Evolutionary conservation across 2,329 filamentous ascomycete species (phyloP).

Genomic region (Thermoascus crustaceus): DNA sequence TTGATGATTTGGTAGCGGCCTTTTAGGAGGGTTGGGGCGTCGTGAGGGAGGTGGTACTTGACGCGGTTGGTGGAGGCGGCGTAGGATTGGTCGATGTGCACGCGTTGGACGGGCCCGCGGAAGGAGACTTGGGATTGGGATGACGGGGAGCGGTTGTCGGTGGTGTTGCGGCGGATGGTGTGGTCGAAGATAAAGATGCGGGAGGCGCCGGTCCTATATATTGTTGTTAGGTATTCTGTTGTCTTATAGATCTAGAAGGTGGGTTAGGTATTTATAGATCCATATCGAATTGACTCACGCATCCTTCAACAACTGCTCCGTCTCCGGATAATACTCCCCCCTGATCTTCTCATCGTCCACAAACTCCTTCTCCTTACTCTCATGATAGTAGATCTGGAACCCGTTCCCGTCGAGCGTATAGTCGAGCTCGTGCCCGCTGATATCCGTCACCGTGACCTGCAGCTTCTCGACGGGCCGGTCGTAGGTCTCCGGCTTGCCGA

Average conservation of each 20-base stretch:
- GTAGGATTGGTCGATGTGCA: constrained; percentile 46
- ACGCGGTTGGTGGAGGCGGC: constrained; percentile 37
- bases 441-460: constrained; percentile 34
- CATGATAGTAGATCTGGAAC: constrained; percentile 38
- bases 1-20: constrained; percentile 45
- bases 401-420: constrained; percentile 41
- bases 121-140: no score
- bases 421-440: constrained; percentile 34
- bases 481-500: constrained; percentile 32
- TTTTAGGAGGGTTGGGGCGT: constrained; percentile 35
- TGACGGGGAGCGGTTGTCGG: constrained; percentile 24
- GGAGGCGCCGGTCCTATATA: constrained; percentile 32
- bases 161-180: constrained; percentile 37
- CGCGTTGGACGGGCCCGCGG: constrained; percentile 42
- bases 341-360: constrained; percentile 36
- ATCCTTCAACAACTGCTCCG: constrained; percentile 40
- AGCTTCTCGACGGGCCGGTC: constrained; percentile 32
- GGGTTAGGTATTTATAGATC: no score
- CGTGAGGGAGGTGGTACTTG: constrained; percentile 35
- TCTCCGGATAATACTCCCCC: constrained; percentile 38
- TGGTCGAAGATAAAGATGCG: constrained; percentile 44
- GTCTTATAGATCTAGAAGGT: no score
- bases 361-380: constrained; percentile 30
- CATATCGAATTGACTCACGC: constrained; percentile 15
- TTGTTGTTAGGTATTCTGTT: not conserved